Base-by-base conservation (phyloP, 2,329 filamentous ascomycete species). In the Aspergillus sojae region DNA sequence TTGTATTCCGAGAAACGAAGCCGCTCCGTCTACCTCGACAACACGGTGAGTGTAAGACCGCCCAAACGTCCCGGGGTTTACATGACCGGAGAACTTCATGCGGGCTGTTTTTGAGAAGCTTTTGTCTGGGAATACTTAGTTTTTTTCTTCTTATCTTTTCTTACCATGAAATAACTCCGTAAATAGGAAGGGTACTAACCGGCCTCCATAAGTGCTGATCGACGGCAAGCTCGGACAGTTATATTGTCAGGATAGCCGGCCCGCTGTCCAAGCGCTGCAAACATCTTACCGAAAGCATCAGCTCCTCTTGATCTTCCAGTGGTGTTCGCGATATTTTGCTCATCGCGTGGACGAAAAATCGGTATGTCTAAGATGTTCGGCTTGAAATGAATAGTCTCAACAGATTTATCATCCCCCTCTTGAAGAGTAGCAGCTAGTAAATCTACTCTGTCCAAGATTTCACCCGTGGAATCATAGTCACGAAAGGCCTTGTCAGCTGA, bases 171-270 rank as follows among this genome's bases (percentile, higher is more conserved):
- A 26, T 26, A 26, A 26, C 26, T 26, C 26, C 26, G 26, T 26
- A 26, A 26, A 26, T 55, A 53, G 34, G 14, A 21, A 41, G 32
- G 46, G 2, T 39, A 48, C 16, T n/a, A 54, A 63, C 56, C 65
- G 45, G 41, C 56, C 62, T 68, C 39, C 60, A 65, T 50, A 19
- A 68, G 53, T 19, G 60, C 64, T 58, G 5, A 66, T 62, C 64
- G 65, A 46, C 60, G 62, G 50, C 58, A 68, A 10, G 52, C 62
- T 30, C 58, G 58, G 55, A 60, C 39, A 53, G 61, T 66, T 54
- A 68, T 59, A 58, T 68, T 68, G 5, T 50, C 50, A 14, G n/a
- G 59, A 53, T 66, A 65, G 19, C 66, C 58, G 52, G 58, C 64
- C 32, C 58, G 34, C 48, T 65, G n/a, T 14, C 62, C 62, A 52